These are phyloP conservation scores for Saprolegnia diclina DNA, from an alignment of 352 stramenopile species.

Conservation along the genomic window DNA sequence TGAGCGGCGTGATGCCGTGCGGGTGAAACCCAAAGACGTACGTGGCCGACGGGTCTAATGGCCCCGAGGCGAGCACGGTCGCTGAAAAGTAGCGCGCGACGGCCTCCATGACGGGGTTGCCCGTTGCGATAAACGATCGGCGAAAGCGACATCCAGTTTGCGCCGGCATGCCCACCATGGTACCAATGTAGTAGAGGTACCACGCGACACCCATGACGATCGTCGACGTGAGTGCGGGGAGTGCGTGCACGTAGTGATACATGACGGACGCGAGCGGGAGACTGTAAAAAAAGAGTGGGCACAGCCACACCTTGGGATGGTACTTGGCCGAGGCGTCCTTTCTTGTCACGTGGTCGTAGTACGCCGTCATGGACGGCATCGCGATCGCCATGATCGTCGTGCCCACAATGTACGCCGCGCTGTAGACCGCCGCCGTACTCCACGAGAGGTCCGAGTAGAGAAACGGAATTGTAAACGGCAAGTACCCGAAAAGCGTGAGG, in stretches of 20 bases:
- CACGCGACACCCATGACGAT: slow-evolving; percentile 38
- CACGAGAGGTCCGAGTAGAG: slow-evolving; percentile 13
- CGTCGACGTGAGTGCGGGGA: slow-evolving; percentile 39
- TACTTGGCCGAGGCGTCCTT: slow-evolving; percentile 18
- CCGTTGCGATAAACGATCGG: slow-evolving; percentile 36
- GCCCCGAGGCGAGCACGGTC: slow-evolving; percentile 49
- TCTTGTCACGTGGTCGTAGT: slow-evolving; percentile 35
- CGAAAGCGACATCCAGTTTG: slow-evolving; percentile 53
- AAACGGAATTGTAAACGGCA: slow-evolving; percentile 13
- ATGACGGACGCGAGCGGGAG: slow-evolving; percentile 43
- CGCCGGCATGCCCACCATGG: slow-evolving; percentile 59
- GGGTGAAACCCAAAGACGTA: slow-evolving; percentile 78
- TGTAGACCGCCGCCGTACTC: background rate
- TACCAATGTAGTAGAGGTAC: slow-evolving; percentile 63
- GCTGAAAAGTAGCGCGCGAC: slow-evolving; percentile 61
- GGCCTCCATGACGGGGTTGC: slow-evolving; percentile 48
- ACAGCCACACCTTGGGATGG: slow-evolving; percentile 33
- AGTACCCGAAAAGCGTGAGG: background rate
- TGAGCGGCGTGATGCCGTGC: slow-evolving; percentile 71
- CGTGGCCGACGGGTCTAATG: slow-evolving; percentile 48
- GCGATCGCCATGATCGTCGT: slow-evolving; percentile 67
- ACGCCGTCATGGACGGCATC: slow-evolving; percentile 43
- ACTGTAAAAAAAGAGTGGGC: slow-evolving; percentile 41
- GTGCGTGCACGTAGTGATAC: slow-evolving; percentile 45
- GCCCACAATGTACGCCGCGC: slow-evolving; percentile 32